These are phyloP conservation scores for Monilinia aucupariae DNA, from an alignment of 2,329 filamentous ascomycete species.

Conservation along the genomic window DNA sequence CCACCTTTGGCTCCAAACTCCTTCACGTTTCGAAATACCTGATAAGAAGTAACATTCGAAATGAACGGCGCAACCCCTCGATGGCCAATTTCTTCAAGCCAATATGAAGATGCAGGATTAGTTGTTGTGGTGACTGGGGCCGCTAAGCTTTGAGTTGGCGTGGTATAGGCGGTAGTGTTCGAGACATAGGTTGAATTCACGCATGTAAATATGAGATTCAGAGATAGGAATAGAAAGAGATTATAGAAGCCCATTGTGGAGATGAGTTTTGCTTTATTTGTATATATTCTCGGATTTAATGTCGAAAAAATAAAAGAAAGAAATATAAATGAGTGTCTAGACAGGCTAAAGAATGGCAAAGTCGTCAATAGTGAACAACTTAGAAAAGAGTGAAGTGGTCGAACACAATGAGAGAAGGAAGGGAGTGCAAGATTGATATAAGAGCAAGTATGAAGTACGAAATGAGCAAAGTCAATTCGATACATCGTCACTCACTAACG, in stretches of 20 bases:
- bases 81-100: conserved; percentile 25
- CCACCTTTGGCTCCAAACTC: conserved; percentile 26
- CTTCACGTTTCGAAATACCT: conserved; percentile 26
- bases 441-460: conserved; percentile 1
- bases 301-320: neutral
- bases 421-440: neutral
- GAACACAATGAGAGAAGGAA: neutral
- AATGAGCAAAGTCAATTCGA: neutral
- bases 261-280: neutral
- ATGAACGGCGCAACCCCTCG: conserved; percentile 22
- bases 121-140: neutral
- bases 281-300: neutral
- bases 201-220: neutral
- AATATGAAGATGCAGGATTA: conserved; percentile 17
- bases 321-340: neutral
- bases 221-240: neutral
- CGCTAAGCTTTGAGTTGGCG: neutral
- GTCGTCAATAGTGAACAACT: neutral
- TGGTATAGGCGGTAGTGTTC: neutral
- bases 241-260: neutral
- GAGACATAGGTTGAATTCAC: neutral
- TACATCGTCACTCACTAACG: neutral
- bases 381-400: neutral
- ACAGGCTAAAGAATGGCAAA: neutral
- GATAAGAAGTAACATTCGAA: conserved; percentile 17